A percentile compares a stretch with the other conserved stretches of the same genome.
phyloP scores from a whole-genome alignment of 352 stramenopile species.

The Globisporangium middletonii region DNA sequence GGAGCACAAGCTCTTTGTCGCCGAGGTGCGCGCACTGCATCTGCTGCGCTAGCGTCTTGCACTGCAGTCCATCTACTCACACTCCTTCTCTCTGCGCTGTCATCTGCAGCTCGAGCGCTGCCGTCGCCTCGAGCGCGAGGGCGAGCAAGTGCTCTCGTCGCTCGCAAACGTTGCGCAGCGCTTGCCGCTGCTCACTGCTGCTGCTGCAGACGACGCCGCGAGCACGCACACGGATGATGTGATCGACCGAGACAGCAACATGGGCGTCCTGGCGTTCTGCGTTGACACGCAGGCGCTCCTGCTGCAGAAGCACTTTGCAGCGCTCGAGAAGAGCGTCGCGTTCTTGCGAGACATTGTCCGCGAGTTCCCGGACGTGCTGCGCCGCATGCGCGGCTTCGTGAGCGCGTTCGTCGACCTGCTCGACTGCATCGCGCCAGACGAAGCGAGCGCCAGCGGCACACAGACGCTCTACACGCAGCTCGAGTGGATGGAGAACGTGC shows the following conservation, averaged over 20 bases:
- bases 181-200: slow-evolving; percentile 35
- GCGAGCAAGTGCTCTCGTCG: slow-evolving; percentile 55
- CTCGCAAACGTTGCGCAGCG: slow-evolving; percentile 62
- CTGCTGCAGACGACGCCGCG: neutral
- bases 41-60: neutral
- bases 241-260: neutral
- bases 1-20: slow-evolving; percentile 59
- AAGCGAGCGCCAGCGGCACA: slow-evolving; percentile 1
- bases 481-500: slow-evolving; percentile 76
- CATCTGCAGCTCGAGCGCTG: slow-evolving; percentile 36
- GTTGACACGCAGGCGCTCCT: slow-evolving; percentile 32
- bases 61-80: neutral
- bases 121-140: slow-evolving; percentile 48
- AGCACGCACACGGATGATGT: neutral
- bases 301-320: slow-evolving; percentile 58
- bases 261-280: slow-evolving; percentile 44
- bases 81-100: neutral
- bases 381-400: slow-evolving; percentile 32
- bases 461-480: slow-evolving; percentile 21
- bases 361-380: slow-evolving; percentile 41
- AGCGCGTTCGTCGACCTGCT: slow-evolving; percentile 27
- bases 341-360: slow-evolving; percentile 50
- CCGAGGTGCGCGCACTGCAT: slow-evolving; percentile 25
- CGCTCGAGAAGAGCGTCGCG: slow-evolving; percentile 54
- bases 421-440: slow-evolving; percentile 14